Evolutionary conservation across 2,329 filamentous ascomycete genomes (phyloP).

Genomic region (Diaporthe eres): DNA sequence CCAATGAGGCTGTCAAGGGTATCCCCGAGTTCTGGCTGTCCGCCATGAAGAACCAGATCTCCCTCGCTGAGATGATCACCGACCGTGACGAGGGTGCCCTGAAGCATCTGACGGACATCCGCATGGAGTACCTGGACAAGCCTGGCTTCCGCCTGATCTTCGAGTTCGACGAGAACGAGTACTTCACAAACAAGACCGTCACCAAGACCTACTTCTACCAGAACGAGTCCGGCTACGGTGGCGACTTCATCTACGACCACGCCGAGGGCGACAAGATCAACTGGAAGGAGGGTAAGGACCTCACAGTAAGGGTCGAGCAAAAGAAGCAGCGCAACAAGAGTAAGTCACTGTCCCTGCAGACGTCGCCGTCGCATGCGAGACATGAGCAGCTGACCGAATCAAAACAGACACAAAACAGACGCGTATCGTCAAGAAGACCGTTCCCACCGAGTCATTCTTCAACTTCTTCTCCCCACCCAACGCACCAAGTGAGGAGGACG

Average conservation of each 20-base stretch:
- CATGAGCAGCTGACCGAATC: slow-evolving; percentile 39
- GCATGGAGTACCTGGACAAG: slow-evolving; percentile 99
- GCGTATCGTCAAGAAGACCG: slow-evolving; percentile 98
- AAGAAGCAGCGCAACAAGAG: slow-evolving; percentile 99
- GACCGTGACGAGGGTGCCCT: slow-evolving; percentile 96
- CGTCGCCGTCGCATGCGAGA: neutral
- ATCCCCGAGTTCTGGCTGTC: slow-evolving; percentile 99
- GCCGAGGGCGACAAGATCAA: slow-evolving; percentile 98
- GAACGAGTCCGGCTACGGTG: slow-evolving; percentile 97
- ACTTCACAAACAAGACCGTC: slow-evolving; percentile 96
- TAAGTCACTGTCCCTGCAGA: slow-evolving; percentile 59
- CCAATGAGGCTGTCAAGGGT: slow-evolving; percentile 74
- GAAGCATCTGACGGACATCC: slow-evolving; percentile 90
- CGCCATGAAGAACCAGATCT: slow-evolving; percentile 99
- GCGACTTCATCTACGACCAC: slow-evolving; percentile 99
- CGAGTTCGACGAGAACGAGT: slow-evolving; percentile 95
- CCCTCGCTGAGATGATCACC: slow-evolving; percentile 98
- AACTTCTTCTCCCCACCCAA: slow-evolving; percentile 99
- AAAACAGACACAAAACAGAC: slow-evolving; percentile 95
- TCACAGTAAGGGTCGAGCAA: slow-evolving; percentile 95
- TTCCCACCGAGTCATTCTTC: slow-evolving; percentile 98
- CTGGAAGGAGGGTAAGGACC: slow-evolving; percentile 93
- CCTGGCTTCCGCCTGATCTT: slow-evolving; percentile 99
- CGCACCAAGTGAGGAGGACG: slow-evolving; percentile 81
- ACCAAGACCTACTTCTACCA: slow-evolving; percentile 99